Evolutionary conservation across 495 filamentous ascomycete species (phyloP), one percentile per base, ranked within the genome.

Genomic region (Aspergillus cavernicola): DNA sequence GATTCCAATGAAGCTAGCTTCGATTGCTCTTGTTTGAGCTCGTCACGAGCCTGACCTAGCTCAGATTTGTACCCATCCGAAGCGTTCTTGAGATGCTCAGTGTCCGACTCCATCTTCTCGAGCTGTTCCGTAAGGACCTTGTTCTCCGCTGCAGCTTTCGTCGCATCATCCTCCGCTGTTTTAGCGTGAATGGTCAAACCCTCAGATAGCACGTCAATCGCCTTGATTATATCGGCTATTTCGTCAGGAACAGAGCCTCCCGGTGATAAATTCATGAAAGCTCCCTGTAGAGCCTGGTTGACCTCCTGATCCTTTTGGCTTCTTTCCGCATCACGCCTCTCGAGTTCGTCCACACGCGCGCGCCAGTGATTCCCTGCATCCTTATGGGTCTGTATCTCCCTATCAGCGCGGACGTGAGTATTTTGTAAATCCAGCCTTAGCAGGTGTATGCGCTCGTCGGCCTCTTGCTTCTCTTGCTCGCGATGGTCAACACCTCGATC

Each of bases 401-500:
- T 78, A 12, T 71, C 73, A 33, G 81, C 78, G 42, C 80, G 80
- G 36, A 73, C 78, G 13, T 73, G 77, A 1, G 84, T 63, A 35
- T 71, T 72, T 43, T 89, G 84, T 19, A 96, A 68, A 52, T 96
- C 88, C 13, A 76, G 67, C 61, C 89, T 81, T 1, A 96, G 75
- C 7, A 76, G 69, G n/a, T 80, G 81, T 15, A 89, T 77, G 42
- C 77, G 85, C 19, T 87, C 80, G 42, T 95, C 86, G 8, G 79
- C 73, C 2, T 77, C 81, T 6, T 80, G 77, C 62, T 80, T 85
- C 56, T 91, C 89, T 58, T 92, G 85, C 49, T 93, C 89, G 5
- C 88, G 80, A 41, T 84, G 85, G 57, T 89, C 92, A n/a, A 91
- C 75, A 19, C 89, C 76, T 20, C 89, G 78, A 53, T 96, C 90